Base-by-base conservation (phyloP, 2,329 filamentous ascomycete species). In the Pestalotiopsis sp. region DNA sequence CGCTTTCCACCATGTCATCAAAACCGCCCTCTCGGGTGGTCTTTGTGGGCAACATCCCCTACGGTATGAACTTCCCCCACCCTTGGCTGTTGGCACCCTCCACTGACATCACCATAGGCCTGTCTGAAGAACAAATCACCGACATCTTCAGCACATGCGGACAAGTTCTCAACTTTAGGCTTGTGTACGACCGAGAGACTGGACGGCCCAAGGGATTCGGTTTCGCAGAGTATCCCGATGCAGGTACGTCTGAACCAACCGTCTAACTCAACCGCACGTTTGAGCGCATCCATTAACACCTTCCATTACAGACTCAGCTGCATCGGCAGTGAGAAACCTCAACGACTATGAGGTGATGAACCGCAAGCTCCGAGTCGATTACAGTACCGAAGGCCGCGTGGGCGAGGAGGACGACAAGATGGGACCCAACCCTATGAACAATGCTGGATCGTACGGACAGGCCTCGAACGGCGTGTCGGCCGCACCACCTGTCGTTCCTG, bases 291-390 rank as follows among this genome's bases (percentile, higher is more conserved):
- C 14, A 7, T 17, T 65, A 9, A 56, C 27, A 12, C n/a, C 39
- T 17, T 27, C n/a, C 39, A 25, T 66, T 49, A 56, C 69, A 90
- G 89, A 91, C 75, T 91, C 94, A 31, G 96, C 96, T 39, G 94
- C 95, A 49, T 97, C 94, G 2, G 96, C 96, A 2, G 95, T 98
- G 62, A 92, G 95, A 74, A 98, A 99, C 78, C 85, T 98, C 66
- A 97, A 98, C 83, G 94, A 97, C 80, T 91, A 94, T 82, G 95
- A 98, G 79, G 91, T 98, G 78, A 97, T 97, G 91, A 94, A 94
- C 67, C 90, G 96, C 76, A 97, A 97, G 80, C 87, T 99, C 72
- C 90, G 95, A 70, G 96, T 99, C 68, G 96, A 98, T 81, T 99
- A 97, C 82, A 96, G 93, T 69, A 97, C 97, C 80, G 95, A 98